Evolutionary conservation across 169 alveolate species (phyloP).

Genomic region (Plasmodium ovale): DNA sequence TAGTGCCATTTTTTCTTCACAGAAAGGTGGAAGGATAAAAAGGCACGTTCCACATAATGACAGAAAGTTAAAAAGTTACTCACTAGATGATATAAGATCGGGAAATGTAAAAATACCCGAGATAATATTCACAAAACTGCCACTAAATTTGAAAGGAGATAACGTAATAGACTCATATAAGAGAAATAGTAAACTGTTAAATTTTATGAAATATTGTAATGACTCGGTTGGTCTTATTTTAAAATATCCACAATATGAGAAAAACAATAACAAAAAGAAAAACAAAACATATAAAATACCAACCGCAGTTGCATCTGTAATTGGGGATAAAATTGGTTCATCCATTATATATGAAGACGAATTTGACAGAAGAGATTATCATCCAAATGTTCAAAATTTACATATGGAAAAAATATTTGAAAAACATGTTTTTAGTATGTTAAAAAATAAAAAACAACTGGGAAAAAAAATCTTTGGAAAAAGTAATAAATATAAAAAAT

Average conservation of each 20-base stretch:
- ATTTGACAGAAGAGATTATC: conserved; percentile 66
- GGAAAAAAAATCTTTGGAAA: conserved; percentile 45
- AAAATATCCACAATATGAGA: conserved; percentile 67
- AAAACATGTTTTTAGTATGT: conserved; percentile 58
- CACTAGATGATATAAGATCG: conserved; percentile 55
- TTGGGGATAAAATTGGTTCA: conserved; percentile 48
- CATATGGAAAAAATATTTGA: conserved; percentile 70
- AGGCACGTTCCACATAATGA: neutral
- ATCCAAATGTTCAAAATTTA: conserved; percentile 58
- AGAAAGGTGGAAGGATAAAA: conserved; percentile 3
- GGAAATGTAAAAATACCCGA: conserved; percentile 56
- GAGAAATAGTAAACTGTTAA: conserved; percentile 56
- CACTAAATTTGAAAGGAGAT: conserved; percentile 24
- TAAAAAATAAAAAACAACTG: conserved; percentile 68
- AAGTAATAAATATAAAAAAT: conserved; percentile 59
- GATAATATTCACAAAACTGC: conserved; percentile 46
- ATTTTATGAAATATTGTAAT: conserved; percentile 70
- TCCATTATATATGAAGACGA: conserved; percentile 70
- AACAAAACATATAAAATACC: conserved; percentile 24
- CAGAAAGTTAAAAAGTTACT: conserved; percentile 44
- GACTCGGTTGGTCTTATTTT: conserved; percentile 54
- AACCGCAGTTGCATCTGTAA: conserved; percentile 19
- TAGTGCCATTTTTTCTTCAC: neutral
- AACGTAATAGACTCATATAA: conserved; percentile 64
- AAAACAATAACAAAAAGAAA: neutral